Evolutionary conservation across 2,329 filamentous ascomycete species (phyloP).

Genomic region (Fusarium annulatum): DNA sequence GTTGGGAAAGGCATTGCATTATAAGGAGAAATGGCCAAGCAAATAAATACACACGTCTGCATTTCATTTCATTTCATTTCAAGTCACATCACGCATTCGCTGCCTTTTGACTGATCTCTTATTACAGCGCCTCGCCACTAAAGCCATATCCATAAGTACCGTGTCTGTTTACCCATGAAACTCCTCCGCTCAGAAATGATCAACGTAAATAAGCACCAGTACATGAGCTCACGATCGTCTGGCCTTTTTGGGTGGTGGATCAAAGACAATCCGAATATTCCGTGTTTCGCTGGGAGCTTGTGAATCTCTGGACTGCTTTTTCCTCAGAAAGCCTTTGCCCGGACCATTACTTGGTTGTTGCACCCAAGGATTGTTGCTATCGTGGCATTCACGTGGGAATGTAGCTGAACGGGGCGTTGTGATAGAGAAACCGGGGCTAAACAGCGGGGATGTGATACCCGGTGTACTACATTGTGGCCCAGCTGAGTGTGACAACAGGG

Average conservation of each 20-base stretch:
- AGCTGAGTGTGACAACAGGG: slow-evolving; percentile 48
- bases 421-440: slow-evolving; percentile 39
- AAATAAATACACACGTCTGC: slow-evolving; percentile 32
- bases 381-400: slow-evolving; percentile 18
- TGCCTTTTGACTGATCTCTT: background rate
- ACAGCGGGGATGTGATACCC: slow-evolving; percentile 33
- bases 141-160: background rate
- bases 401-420: slow-evolving; percentile 31
- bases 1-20: slow-evolving; percentile 15
- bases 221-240: background rate
- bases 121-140: background rate
- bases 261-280: slow-evolving; percentile 54
- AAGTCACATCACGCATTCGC: slow-evolving; percentile 2
- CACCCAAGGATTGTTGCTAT: slow-evolving; percentile 35
- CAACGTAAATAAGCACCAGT: background rate
- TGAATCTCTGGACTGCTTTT: slow-evolving; percentile 38
- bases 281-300: slow-evolving; percentile 51
- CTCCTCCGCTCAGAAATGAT: slow-evolving; percentile 7
- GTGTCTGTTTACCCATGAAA: background rate
- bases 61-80: background rate
- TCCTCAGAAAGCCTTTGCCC: slow-evolving; percentile 31
- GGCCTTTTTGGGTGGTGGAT: slow-evolving; percentile 50
- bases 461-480: slow-evolving; percentile 47
- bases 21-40: slow-evolving; percentile 16
- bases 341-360: slow-evolving; percentile 14